phyloP scores from a whole-genome alignment of 1,284 basidiomycete genomes.

The Anthracocystis walkeri region DNA sequence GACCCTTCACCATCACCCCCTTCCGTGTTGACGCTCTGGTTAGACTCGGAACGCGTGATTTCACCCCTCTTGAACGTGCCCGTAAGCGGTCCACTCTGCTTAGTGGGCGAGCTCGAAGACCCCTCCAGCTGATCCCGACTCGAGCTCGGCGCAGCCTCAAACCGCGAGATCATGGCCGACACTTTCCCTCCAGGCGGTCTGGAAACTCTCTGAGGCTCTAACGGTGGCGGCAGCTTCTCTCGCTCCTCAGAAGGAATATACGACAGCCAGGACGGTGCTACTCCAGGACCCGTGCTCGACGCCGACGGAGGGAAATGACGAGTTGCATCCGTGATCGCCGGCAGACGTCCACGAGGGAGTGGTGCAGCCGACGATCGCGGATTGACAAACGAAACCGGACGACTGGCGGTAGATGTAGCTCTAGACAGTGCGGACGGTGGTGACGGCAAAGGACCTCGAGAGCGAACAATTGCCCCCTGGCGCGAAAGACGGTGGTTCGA shows the following conservation, averaged over 20 bases:
- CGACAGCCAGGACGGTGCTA: constrained; percentile 45
- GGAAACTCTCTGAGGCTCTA: constrained; percentile 26
- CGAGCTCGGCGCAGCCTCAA: constrained; percentile 21
- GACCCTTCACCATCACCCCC: neutral
- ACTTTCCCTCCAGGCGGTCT: constrained; percentile 33
- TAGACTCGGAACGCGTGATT: neutral
- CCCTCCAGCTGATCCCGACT: constrained; percentile 3
- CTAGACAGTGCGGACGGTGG: constrained; percentile 21
- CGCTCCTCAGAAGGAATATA: constrained; percentile 48
- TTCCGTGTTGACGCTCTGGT: neutral
- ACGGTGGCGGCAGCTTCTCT: constrained; percentile 33
- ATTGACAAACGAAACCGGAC: constrained; percentile 52
- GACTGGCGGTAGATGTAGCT: constrained; percentile 18
- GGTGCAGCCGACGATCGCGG: constrained; percentile 56
- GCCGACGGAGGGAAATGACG: constrained; percentile 60
- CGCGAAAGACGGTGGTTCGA: constrained; percentile 29
- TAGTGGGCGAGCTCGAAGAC: constrained; percentile 6
- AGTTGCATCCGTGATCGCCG: constrained; percentile 60
- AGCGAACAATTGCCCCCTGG: constrained; percentile 32
- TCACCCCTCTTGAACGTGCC: neutral
- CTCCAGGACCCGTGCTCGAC: constrained; percentile 18
- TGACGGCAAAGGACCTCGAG: constrained; percentile 13
- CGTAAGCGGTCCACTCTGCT: constrained; percentile 2
- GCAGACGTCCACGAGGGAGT: constrained; percentile 51
- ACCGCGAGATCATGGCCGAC: constrained; percentile 48